Evolutionary conservation across 2,329 filamentous ascomycete genomes (phyloP), one percentile per base, ranked within the genome.

Genomic region (Thelonectria olida): DNA sequence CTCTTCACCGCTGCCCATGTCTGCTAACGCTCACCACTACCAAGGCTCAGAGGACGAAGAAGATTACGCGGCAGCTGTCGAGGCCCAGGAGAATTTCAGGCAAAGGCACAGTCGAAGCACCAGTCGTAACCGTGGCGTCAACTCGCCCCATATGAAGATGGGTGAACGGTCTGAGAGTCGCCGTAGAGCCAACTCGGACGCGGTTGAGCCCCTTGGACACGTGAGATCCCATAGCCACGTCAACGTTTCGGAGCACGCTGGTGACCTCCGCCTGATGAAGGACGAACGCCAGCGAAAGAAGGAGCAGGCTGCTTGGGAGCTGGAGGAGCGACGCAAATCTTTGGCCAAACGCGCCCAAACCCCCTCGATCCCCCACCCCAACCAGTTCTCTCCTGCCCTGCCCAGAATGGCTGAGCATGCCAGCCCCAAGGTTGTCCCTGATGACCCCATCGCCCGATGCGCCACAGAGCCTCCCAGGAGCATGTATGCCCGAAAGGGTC

Each of bases 261-360:
- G 85, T 4, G 87, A 89, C 61, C 72, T 88, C 59, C 82, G 79
- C 60, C 75, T 80, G 58, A 83, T 84, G 68, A 88, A 82, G 68
- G 83, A 87, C 31, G 88, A 91, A 62, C 81, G 86, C 47, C 85
- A 87, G 61, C 78, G 84, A 48, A 91, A 90, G 77, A 92, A 90
- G 77, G 91, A 93, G 66, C 82, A 88, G 49, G 91, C 91, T 9
- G 93, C 93, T 7, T 89, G 91, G 48, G 94, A 97, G 76, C 85
- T 98, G 1, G 94, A 97, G 76, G 92, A 96, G 71, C 88, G 95
- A 25, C 89, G 95, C 59, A 88, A 92, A 72, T 97, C 95, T 13
- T 82, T 97, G 23, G 92, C 92, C 19, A 87, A 92, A 56, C 87
- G 93, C 50, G 91, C 93, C 4, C 92, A 91, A 22, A 92, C 90